These are phyloP conservation scores for Beverwykella pulmonaria DNA, from an alignment of 495 filamentous ascomycete genomes.

Conservation along the genomic window DNA sequence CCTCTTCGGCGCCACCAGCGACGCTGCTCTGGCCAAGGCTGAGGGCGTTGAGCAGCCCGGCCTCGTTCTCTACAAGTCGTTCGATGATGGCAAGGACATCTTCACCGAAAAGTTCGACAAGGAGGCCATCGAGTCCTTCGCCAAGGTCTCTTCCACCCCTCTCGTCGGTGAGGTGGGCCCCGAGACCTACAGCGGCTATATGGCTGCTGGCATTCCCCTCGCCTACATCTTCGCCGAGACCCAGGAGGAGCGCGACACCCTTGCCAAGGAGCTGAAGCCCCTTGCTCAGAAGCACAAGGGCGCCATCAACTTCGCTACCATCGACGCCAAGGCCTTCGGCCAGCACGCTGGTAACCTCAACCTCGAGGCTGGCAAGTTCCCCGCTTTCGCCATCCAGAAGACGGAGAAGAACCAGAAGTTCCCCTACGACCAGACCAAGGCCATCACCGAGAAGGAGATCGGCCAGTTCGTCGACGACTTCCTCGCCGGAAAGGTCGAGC, in stretches of 20 bases:
- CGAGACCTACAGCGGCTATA: slow-evolving; percentile 96
- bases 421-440: slow-evolving; percentile 84
- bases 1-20: slow-evolving; percentile 85
- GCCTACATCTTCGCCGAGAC: slow-evolving; percentile 98
- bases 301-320: slow-evolving; percentile 93
- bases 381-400: slow-evolving; percentile 97
- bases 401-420: slow-evolving; percentile 95
- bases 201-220: slow-evolving; percentile 88
- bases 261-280: slow-evolving; percentile 65
- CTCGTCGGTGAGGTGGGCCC: slow-evolving; percentile 96
- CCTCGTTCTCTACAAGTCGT: slow-evolving; percentile 94
- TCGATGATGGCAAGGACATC: slow-evolving; percentile 91
- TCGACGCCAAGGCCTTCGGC: slow-evolving; percentile 93
- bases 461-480: slow-evolving; percentile 87
- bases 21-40: slow-evolving; percentile 80
- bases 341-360: slow-evolving; percentile 97
- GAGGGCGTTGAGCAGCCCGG: slow-evolving; percentile 86
- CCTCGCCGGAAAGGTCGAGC: slow-evolving; percentile 82
- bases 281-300: slow-evolving; percentile 76
- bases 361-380: slow-evolving; percentile 92
- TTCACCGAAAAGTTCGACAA: slow-evolving; percentile 78
- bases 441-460: slow-evolving; percentile 74
- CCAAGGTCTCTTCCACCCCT: slow-evolving; percentile 81
- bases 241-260: slow-evolving; percentile 79
- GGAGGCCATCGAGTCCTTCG: slow-evolving; percentile 77